Evolutionary conservation across 345 rosid genomes (phyloP).

Genomic region (Clausena lansium): DNA sequence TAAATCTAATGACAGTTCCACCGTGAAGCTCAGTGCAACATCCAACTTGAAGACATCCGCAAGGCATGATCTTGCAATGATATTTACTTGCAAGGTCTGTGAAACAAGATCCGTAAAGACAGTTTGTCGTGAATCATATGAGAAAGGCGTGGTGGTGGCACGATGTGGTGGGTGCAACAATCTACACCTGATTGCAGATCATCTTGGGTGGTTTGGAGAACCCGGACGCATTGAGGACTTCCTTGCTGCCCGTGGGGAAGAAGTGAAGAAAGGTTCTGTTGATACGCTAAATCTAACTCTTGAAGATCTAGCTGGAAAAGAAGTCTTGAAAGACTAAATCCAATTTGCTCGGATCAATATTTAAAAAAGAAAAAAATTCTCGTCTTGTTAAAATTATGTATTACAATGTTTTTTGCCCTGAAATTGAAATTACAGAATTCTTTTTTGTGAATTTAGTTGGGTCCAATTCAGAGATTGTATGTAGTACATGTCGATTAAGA

Average conservation of each 20-base stretch:
- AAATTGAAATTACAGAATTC: not conserved
- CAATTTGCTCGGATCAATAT: not conserved
- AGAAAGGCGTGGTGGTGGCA: slow-evolving; percentile 86
- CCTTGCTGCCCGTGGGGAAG: slow-evolving; percentile 82
- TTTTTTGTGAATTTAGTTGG: no score
- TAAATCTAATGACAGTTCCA: slow-evolving; percentile 23
- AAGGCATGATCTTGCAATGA: slow-evolving; percentile 85
- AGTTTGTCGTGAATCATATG: slow-evolving; percentile 67
- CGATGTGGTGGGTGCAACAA: slow-evolving; percentile 82
- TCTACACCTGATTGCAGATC: slow-evolving; percentile 84
- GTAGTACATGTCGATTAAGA: not conserved
- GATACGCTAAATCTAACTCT: slow-evolving; percentile 71
- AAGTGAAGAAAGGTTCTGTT: slow-evolving; percentile 65
- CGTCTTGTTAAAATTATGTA: not conserved
- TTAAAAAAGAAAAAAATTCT: no score
- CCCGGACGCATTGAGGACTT: slow-evolving; percentile 82
- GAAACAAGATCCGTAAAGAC: slow-evolving; percentile 84
- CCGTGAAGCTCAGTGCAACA: slow-evolving; percentile 31
- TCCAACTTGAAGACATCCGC: slow-evolving; percentile 63
- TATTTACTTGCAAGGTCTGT: slow-evolving; percentile 86
- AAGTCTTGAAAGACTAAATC: slow-evolving; percentile 30
- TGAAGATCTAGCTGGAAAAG: slow-evolving; percentile 83
- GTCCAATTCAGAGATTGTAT: not conserved
- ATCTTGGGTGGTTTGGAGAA: slow-evolving; percentile 84
- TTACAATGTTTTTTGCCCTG: not conserved